Percentiles rank a stretch among this genome's conserved stretches.
These are phyloP conservation scores for Suillus clintonianus DNA, from an alignment of 768 basidiomycete species.

Conservation along the genomic window DNA sequence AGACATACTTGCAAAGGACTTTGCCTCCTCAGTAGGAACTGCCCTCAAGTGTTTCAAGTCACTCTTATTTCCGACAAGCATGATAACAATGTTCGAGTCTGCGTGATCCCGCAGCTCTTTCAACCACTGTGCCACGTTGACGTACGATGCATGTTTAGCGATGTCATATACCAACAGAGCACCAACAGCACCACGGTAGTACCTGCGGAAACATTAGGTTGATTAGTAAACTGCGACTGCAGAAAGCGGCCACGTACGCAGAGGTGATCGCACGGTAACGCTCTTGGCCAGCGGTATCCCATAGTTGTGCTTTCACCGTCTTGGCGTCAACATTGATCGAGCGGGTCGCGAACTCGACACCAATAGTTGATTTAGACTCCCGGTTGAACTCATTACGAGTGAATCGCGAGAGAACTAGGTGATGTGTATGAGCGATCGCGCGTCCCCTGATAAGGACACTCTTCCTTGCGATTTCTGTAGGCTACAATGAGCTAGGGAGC, in stretches of 20 bases:
- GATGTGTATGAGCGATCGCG: constrained; percentile 9
- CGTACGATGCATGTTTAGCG: constrained; percentile 91
- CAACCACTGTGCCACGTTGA: constrained; percentile 93
- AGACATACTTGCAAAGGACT: constrained; percentile 79
- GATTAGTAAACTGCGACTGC: neutral
- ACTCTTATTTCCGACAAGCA: constrained; percentile 98
- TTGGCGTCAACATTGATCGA: constrained; percentile 95
- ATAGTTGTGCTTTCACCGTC: constrained; percentile 97
- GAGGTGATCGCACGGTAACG: constrained; percentile 97
- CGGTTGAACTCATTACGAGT: constrained; percentile 99
- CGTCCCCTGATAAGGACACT: neutral
- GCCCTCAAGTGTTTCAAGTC: constrained; percentile 98
- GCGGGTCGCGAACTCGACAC: constrained; percentile 97
- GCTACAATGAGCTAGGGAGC: constrained; percentile 1
- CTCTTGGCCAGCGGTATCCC: constrained; percentile 99
- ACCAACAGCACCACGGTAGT: constrained; percentile 96
- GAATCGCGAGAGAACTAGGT: constrained; percentile 97
- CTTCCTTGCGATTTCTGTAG: constrained; percentile 35
- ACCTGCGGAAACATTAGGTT: constrained; percentile 46
- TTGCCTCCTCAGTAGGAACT: constrained; percentile 97
- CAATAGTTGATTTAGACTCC: constrained; percentile 98
- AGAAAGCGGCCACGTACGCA: constrained; percentile 56
- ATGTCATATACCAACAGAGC: constrained; percentile 94
- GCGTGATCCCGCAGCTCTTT: constrained; percentile 97
- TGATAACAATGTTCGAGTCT: constrained; percentile 90